A percentile compares a stretch with the other conserved stretches of the same genome.
These are phyloP conservation scores for Litsea cubeba DNA, from an alignment of 164 flowering plant species.

Conservation along the genomic window DNA sequence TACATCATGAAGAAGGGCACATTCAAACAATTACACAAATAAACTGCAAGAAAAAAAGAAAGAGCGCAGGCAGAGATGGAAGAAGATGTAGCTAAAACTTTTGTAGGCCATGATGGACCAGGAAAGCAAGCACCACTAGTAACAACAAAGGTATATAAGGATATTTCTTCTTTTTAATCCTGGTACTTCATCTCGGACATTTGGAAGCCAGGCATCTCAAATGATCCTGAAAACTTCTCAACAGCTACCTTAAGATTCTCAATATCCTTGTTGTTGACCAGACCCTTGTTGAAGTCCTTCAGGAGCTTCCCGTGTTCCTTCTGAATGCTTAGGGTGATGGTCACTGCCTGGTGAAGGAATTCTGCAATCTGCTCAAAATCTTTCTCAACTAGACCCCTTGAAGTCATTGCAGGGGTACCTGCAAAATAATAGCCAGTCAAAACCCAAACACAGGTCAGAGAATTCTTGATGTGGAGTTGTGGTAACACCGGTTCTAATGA, in stretches of 20 bases:
- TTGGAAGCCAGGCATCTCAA: slow-evolving; percentile 95
- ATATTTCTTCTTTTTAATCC: slow-evolving; percentile 32
- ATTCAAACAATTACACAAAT: neutral
- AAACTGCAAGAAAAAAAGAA: neutral
- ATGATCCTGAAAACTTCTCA: slow-evolving; percentile 81
- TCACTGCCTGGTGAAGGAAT: slow-evolving; percentile 90
- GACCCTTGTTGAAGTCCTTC: slow-evolving; percentile 99
- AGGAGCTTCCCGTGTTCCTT: slow-evolving; percentile 87
- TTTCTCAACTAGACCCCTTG: slow-evolving; percentile 95
- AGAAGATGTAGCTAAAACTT: neutral
- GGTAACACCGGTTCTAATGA: too few species aligned
- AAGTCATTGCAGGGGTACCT: slow-evolving; percentile 99
- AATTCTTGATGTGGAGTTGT: too few species aligned
- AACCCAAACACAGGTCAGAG: neutral
- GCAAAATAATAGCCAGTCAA: slow-evolving; percentile 10
- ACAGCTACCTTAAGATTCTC: slow-evolving; percentile 86
- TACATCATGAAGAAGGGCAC: neutral
- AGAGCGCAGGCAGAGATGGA: neutral
- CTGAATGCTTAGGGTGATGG: slow-evolving; percentile 70
- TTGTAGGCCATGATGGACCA: neutral
- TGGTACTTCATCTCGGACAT: slow-evolving; percentile 90
- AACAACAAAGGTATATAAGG: neutral
- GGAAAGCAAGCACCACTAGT: neutral
- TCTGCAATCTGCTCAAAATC: slow-evolving; percentile 97
- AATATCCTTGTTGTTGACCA: slow-evolving; percentile 89